A percentile compares a stretch with the other conserved stretches of the same genome.
These are phyloP conservation scores for Camelina sativa DNA, from an alignment of 345 rosid species.

Conservation along the genomic window DNA sequence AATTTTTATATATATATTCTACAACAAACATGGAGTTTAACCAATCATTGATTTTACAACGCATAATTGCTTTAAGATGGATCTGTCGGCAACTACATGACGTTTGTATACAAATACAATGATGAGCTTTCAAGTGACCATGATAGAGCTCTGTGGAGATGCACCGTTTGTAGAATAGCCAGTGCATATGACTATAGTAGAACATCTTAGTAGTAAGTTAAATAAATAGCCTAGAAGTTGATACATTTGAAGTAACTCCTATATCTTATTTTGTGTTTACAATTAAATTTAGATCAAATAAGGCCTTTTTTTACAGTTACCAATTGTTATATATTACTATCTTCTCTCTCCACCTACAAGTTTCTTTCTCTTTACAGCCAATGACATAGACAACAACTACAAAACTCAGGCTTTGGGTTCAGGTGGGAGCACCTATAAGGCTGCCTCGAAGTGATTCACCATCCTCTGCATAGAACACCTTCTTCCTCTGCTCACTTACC, in stretches of 20 bases:
- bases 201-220: too few species aligned
- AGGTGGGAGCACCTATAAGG: not conserved
- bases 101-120: too few species aligned
- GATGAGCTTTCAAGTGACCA: too few species aligned
- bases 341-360: not conserved
- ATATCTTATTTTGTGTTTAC: not conserved
- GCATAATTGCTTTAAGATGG: too few species aligned
- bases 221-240: too few species aligned
- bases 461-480: conserved; percentile 1
- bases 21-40: not conserved
- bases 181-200: too few species aligned
- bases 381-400: not conserved
- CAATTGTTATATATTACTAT: not conserved
- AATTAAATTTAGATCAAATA: not conserved
- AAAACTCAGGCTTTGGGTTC: conserved; percentile 5
- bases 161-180: too few species aligned
- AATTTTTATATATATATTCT: not conserved
- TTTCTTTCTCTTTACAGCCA: not conserved
- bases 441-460: not conserved
- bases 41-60: not conserved
- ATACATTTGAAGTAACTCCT: too few species aligned
- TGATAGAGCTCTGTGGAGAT: too few species aligned
- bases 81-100: not conserved
- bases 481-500: conserved; percentile 34
- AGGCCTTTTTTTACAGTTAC: not conserved